Conservation (phyloP, 2,329 filamentous ascomycete species). For the Xylaria sp. region DNA sequence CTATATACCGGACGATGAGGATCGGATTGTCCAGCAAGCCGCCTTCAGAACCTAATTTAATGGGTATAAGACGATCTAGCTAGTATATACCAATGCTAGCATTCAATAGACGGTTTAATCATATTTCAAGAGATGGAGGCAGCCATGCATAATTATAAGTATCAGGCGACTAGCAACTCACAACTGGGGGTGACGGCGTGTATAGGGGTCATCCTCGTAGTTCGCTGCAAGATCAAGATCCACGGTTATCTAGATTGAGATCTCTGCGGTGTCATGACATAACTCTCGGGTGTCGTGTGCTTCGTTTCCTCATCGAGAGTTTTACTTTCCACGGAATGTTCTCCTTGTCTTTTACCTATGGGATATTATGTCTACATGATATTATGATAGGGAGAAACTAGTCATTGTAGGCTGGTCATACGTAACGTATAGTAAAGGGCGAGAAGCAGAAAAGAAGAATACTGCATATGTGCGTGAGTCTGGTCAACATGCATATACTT, state of each 20-base stretch:
- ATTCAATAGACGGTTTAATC: not conserved
- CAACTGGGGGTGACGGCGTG: not conserved
- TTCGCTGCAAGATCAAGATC: conserved; percentile 5
- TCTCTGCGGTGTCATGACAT: not conserved
- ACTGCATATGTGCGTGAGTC: not conserved
- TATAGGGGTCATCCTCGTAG: not conserved
- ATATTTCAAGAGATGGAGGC: not conserved
- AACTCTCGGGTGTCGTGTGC: conserved; percentile 1
- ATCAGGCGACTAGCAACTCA: not conserved
- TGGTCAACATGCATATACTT: not conserved
- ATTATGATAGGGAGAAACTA: not conserved
- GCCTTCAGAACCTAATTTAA: not conserved
- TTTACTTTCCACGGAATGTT: too few relatives aligned
- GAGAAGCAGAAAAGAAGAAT: not conserved
- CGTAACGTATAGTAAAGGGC: not conserved
- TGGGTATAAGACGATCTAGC: not conserved
- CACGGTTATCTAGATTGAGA: conserved; percentile 5
- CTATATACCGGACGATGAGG: not conserved
- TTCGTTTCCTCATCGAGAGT: not conserved
- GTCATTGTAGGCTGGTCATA: not conserved
- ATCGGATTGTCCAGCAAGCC: not conserved
- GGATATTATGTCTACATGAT: too few relatives aligned
- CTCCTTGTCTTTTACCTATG: too few relatives aligned
- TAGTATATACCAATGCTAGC: not conserved
- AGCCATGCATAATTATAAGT: not conserved